A percentile compares a stretch with the other conserved stretches of the same genome.
Evolutionary conservation across 768 basidiomycete species (phyloP).

Genomic region (Pilatotrama ljubarskyi): DNA sequence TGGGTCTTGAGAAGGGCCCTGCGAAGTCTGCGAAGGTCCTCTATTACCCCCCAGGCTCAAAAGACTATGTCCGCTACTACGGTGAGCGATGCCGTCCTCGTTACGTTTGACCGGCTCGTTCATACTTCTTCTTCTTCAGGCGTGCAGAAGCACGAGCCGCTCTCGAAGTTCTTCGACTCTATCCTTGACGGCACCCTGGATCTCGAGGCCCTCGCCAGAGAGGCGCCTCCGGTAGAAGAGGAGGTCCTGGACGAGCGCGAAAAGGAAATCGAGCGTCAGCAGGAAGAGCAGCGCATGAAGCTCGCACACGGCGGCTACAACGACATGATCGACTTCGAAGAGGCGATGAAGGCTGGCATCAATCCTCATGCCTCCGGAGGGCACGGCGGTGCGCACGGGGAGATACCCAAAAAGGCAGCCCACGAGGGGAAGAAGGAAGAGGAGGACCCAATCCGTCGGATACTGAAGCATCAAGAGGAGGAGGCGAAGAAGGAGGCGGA

Average conservation of each 20-base stretch:
- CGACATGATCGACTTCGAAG: constrained; percentile 53
- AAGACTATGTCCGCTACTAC: constrained; percentile 59
- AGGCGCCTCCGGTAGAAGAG: constrained; percentile 41
- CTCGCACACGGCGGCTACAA: constrained; percentile 52
- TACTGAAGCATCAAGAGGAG: constrained; percentile 30
- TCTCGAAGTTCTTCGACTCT: constrained; percentile 73
- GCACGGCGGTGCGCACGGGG: constrained; percentile 35
- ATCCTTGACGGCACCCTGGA: constrained; percentile 68
- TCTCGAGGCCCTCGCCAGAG: constrained; percentile 42
- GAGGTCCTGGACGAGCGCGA: constrained; percentile 41
- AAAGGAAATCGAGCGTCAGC: constrained; percentile 49
- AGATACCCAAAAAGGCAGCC: constrained; percentile 31
- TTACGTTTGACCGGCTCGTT: neutral
- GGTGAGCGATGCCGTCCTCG: constrained; percentile 43
- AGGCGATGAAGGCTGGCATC: constrained; percentile 45
- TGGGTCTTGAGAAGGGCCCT: constrained; percentile 59
- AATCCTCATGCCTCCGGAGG: constrained; percentile 7
- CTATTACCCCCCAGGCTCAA: constrained; percentile 64
- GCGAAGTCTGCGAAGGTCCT: constrained; percentile 64
- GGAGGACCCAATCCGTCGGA: constrained; percentile 31
- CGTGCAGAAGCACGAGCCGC: constrained; percentile 67
- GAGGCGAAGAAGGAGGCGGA: constrained; percentile 24
- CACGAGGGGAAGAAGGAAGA: constrained; percentile 22
- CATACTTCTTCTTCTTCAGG: constrained; percentile 41
- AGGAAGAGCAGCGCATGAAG: constrained; percentile 54